phyloP scores from a whole-genome alignment of 169 alveolate species.

The Cyclospora cayetanensis region DNA sequence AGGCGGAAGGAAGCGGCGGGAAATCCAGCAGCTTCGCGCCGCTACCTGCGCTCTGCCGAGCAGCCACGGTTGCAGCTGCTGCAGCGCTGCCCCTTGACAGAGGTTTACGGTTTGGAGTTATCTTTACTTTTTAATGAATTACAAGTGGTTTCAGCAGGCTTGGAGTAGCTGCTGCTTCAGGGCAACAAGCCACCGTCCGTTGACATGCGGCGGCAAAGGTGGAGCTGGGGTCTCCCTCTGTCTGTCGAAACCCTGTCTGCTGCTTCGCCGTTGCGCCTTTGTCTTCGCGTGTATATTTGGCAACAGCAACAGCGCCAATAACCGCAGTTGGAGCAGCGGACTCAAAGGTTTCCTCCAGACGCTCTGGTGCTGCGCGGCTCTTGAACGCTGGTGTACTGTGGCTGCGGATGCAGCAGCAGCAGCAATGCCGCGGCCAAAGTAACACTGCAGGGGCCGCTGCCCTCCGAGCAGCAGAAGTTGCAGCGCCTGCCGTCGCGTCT shows the following conservation, averaged over 20 bases:
- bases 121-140: background rate
- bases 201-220: background rate
- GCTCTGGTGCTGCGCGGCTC: too few species aligned
- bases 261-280: background rate
- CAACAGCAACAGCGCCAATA: background rate
- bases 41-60: too few species aligned
- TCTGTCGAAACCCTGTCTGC: background rate
- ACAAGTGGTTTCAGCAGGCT: background rate
- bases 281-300: too few species aligned
- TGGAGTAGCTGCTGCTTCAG: constrained; percentile 18
- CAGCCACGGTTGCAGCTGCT: too few species aligned
- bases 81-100: background rate
- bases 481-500: too few species aligned
- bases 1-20: too few species aligned
- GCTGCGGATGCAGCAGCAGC: constrained; percentile 11
- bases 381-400: too few species aligned
- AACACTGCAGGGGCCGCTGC: background rate
- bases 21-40: too few species aligned
- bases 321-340: background rate
- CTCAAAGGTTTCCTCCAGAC: too few species aligned
- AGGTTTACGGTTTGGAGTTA: background rate
- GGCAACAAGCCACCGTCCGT: background rate
- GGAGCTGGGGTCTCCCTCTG: background rate
- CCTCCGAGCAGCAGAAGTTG: background rate
- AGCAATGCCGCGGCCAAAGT: constrained; percentile 15